Evolutionary conservation across 1,284 basidiomycete species (phyloP).

Genomic region (Mixia osmundae): DNA sequence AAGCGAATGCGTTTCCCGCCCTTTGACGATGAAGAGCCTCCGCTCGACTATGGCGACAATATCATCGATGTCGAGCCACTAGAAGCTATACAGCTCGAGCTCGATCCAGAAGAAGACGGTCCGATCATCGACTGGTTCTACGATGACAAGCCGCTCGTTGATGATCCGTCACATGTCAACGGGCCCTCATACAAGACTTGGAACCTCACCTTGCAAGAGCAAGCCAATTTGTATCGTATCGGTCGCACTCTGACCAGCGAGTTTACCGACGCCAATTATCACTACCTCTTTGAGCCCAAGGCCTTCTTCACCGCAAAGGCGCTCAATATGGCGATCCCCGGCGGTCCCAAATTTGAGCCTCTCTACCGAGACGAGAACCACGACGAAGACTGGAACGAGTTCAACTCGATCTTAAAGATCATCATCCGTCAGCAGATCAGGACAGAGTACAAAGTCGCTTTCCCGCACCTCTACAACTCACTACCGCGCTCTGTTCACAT

Average conservation of each 20-base stretch:
- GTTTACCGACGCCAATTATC: constrained; percentile 56
- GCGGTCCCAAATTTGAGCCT: constrained; percentile 90
- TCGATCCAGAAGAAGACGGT: constrained; percentile 78
- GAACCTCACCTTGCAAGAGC: constrained; percentile 73
- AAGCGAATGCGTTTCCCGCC: constrained; percentile 99
- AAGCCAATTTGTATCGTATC: constrained; percentile 90
- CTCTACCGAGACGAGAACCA: constrained; percentile 65
- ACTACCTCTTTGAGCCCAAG: constrained; percentile 89
- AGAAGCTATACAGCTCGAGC: constrained; percentile 90
- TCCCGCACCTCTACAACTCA: constrained; percentile 97
- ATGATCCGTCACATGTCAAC: constrained; percentile 40
- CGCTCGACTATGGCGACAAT: constrained; percentile 95
- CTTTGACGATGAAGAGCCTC: constrained; percentile 97
- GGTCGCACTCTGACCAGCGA: constrained; percentile 83
- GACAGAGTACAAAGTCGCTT: constrained; percentile 98
- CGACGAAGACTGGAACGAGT: constrained; percentile 99
- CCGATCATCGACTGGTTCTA: constrained; percentile 99
- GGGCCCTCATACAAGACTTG: constrained; percentile 84
- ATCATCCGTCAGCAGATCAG: constrained; percentile 97
- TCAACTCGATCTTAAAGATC: constrained; percentile 99
- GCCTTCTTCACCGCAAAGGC: constrained; percentile 90
- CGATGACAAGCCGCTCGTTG: constrained; percentile 79
- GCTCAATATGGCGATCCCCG: constrained; percentile 93
- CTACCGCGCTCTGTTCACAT: constrained; percentile 85
- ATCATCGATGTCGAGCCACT: constrained; percentile 92